Evolutionary conservation across 2,329 filamentous ascomycete genomes (phyloP), one percentile per base, ranked within the genome.

Genomic region (Fusarium sterilihyphosum): DNA sequence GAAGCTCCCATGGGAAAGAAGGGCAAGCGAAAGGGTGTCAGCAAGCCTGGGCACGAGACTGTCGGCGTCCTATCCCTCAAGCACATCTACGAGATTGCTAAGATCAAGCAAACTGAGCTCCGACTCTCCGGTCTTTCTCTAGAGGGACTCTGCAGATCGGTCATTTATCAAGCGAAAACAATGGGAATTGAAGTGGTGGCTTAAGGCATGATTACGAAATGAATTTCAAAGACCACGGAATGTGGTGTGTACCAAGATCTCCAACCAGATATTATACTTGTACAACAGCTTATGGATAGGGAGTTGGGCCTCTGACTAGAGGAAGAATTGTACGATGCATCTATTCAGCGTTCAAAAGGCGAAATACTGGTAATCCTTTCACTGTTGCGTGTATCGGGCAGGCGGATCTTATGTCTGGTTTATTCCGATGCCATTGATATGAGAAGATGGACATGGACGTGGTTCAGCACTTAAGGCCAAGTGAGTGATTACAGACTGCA

Each of bases 41-140:
- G 87, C 79, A 92, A 91, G 63, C 93, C 94, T 1, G 93, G 92
- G 2, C 88, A 92, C 70, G 94, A 97, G 77, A 90, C 86, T 13
- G 90, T 97, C n/a, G 96, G 96, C 66, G 92, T 90, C 8, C 89
- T 99, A 64, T 96, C 93, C 79, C 85, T 99, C 80, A 99, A 99
- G 87, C 96, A 99, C 85, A 87, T 99, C 29, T 98, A 95, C 85
- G 96, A 98, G 86, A 98, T 99, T 83, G 96, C 96, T 75, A 95
- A 94, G 88, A 97, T 99, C 80, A 99, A 99, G 89, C 92, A 94
- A 76, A 86, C 88, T 61, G 94, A 96, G 84, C 85, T 92, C 71
- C 88, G 94, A 67, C 83, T 96, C 71, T 94, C 93, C 5, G 93
- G 93, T 5, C 81, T 94, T 78, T 88, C 89, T 54, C 83, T 95